Conservation (phyloP, 805 yeast species). For the Kregervanrija pseudodelftensis region DNA sequence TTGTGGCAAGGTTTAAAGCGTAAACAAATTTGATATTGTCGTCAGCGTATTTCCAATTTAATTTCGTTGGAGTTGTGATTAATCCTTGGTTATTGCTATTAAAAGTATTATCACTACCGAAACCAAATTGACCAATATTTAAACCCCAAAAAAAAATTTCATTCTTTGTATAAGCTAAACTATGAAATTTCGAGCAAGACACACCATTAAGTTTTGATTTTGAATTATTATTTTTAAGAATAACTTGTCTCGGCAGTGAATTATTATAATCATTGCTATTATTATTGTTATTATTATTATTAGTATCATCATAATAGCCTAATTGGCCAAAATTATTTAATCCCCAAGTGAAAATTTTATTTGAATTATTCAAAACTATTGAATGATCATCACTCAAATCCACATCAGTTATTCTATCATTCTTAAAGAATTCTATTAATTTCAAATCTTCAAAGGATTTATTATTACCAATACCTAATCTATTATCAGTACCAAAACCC, state of each 20-base stretch:
- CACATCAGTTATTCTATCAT: constrained; percentile 27
- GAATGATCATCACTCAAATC: constrained; percentile 64
- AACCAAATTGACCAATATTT: constrained; percentile 77
- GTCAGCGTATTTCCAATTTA: constrained; percentile 34
- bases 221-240: neutral
- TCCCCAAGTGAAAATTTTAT: constrained; percentile 71
- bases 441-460: constrained; percentile 37
- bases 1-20: constrained; percentile 64
- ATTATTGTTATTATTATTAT: no score
- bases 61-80: constrained; percentile 24
- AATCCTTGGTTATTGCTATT: constrained; percentile 5
- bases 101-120: constrained; percentile 19
- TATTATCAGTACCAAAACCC: constrained; percentile 66
- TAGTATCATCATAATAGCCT: constrained; percentile 1
- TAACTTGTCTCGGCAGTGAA: neutral
- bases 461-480: constrained; percentile 53
- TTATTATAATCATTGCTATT: no score
- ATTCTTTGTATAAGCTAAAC: constrained; percentile 46
- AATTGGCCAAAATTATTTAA: constrained; percentile 37
- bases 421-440: constrained; percentile 21
- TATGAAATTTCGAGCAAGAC: constrained; percentile 61
- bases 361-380: constrained; percentile 42
- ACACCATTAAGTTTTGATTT: constrained; percentile 28
- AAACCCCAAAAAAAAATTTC: constrained; percentile 66
- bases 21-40: constrained; percentile 46